Evolutionary conservation across 148 eudicot genomes (phyloP), one percentile per base, ranked within the genome.

Genomic region (Fagopyrum esculentum): DNA sequence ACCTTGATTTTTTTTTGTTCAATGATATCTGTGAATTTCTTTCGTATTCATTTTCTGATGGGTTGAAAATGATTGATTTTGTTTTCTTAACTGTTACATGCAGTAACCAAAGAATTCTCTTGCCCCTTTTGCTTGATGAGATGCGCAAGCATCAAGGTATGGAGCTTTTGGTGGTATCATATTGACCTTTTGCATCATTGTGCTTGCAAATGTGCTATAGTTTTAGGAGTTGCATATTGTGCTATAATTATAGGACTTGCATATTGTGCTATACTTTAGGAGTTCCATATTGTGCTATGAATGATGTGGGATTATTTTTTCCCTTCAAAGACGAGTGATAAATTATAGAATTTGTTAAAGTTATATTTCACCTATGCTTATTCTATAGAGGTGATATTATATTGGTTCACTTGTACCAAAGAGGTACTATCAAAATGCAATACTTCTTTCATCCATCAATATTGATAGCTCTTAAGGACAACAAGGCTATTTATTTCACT

Each of bases 91-190:
- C 10, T 43, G 71, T 50, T 69, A 77, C 45, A 54, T 79, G 85
- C 91, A 95, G 98, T 92, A 72, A 90, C 96, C 9, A 86, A 86
- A 81, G 87, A 90, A 72, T 95, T 92, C 74, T 75, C 96, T 13
- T 95, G 98, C 78, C 93, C 98, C 69, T 95, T 95, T 78, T 95
- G 98, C 83, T 83, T 95, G 85, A 84, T 90, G 75, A 87, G 85
- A 81, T 92, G 96, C 78, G 89, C 90, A 46, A 92, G 96, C 82
- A 92, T 88, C 84, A 87, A 84, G 97, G 98, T 95, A 86, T 56
- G 49, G 73, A 29, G 44, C 26, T 2, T 57, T 35, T n/a, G 19
- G 52, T 68, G 43, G 69, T 50, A 64, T 9, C 59, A 61, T 68
- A 75, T 6, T 26, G 6, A 66, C 19, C 63, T 12, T 40, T 40